A percentile compares a stretch with the other conserved stretches of the same genome.
These are phyloP conservation scores for Macrocybe sp. DNA, from an alignment of 1,284 basidiomycete genomes.

Conservation along the genomic window DNA sequence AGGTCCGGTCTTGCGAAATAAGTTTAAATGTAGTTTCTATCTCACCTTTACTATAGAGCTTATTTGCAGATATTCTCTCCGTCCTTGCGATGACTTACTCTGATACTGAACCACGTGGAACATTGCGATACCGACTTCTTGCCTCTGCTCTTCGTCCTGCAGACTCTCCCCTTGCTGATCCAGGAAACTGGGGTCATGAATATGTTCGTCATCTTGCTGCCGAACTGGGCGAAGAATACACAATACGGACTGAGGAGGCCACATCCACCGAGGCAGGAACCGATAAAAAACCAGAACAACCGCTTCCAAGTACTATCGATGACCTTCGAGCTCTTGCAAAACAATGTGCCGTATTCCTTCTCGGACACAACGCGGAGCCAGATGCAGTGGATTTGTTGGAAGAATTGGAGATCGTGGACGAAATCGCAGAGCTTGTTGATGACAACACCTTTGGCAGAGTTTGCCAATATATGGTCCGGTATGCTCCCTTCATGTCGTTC, in stretches of 20 bases:
- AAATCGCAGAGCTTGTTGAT: slow-evolving; percentile 76
- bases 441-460: slow-evolving; percentile 89
- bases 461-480: slow-evolving; percentile 98
- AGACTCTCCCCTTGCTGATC: slow-evolving; percentile 71
- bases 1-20: slow-evolving; percentile 40
- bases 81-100: slow-evolving; percentile 99
- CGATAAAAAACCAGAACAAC: slow-evolving; percentile 19
- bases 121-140: slow-evolving; percentile 86
- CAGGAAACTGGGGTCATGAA: slow-evolving; percentile 98
- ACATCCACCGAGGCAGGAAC: slow-evolving; percentile 24
- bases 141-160: slow-evolving; percentile 68
- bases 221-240: slow-evolving; percentile 94
- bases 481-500: slow-evolving; percentile 22
- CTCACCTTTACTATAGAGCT: slow-evolving; percentile 47
- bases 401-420: slow-evolving; percentile 89
- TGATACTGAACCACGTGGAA: slow-evolving; percentile 92
- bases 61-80: slow-evolving; percentile 98
- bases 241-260: slow-evolving; percentile 39
- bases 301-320: slow-evolving; percentile 53
- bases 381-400: slow-evolving; percentile 97
- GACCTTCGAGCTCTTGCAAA: slow-evolving; percentile 78
- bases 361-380: slow-evolving; percentile 95
- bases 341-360: slow-evolving; percentile 88
- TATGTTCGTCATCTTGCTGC: slow-evolving; percentile 97
- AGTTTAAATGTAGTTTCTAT: not conserved